These are phyloP conservation scores for Solanum clarkiae DNA, from an alignment of 257 asterid genomes.

Conservation along the genomic window DNA sequence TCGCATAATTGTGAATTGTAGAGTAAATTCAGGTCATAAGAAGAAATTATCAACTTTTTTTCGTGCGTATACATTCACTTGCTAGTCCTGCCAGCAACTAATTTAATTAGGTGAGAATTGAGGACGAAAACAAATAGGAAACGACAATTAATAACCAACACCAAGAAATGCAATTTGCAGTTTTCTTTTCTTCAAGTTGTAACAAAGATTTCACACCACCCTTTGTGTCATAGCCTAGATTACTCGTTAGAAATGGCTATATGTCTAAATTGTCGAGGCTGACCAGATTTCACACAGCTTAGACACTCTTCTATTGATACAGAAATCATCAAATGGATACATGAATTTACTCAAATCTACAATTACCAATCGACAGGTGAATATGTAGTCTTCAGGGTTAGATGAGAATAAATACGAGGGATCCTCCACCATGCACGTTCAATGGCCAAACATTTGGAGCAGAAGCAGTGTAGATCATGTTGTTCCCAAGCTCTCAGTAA, in stretches of 20 bases:
- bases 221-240: background rate
- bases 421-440: conserved; percentile 8
- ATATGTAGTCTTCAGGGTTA: background rate
- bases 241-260: background rate
- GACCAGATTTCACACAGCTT: background rate
- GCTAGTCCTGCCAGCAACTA: background rate
- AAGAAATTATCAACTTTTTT: background rate
- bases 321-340: background rate
- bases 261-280: background rate
- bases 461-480: background rate
- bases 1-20: background rate
- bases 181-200: background rate
- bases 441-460: background rate
- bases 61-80: background rate
- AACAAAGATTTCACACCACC: background rate
- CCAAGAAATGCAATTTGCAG: background rate
- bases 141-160: background rate
- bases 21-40: background rate
- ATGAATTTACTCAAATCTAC: background rate
- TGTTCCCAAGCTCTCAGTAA: background rate
- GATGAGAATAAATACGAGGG: background rate
- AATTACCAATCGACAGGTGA: background rate
- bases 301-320: background rate
- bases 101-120: background rate
- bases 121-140: background rate